Evolutionary conservation across 345 rosid genomes (phyloP).

Genomic region (Litchi chinensis): DNA sequence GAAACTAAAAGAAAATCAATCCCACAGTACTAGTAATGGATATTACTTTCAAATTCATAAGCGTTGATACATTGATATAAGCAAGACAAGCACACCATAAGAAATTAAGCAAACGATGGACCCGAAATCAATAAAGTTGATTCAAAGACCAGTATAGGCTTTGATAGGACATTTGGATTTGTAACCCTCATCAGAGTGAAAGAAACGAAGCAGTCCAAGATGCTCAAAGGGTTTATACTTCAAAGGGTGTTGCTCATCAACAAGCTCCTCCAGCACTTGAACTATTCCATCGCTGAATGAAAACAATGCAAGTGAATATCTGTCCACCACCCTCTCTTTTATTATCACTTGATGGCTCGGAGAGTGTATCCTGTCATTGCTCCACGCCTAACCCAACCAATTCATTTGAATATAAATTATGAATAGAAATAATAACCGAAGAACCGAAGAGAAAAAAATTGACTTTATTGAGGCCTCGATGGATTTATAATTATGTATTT

Average conservation of each 20-base stretch:
- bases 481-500: too few species aligned
- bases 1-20: too few species aligned
- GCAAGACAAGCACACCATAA: too few species aligned
- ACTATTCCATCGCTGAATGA: slow-evolving; percentile 43
- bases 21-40: too few species aligned
- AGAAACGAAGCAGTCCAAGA: slow-evolving; percentile 45
- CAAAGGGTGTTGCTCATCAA: slow-evolving; percentile 49
- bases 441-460: too few species aligned
- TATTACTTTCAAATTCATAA: too few species aligned
- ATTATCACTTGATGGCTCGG: slow-evolving; percentile 52
- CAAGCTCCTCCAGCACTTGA: slow-evolving; percentile 44
- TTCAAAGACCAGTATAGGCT: slow-evolving; percentile 50
- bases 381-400: slow-evolving; percentile 48
- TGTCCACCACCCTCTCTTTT: slow-evolving; percentile 34
- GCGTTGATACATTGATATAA: background rate
- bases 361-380: slow-evolving; percentile 54
- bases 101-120: background rate
- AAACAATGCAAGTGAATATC: slow-evolving; percentile 53
- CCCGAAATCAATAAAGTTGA: background rate
- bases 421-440: too few species aligned
- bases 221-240: slow-evolving; percentile 53
- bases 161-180: slow-evolving; percentile 46
- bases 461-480: too few species aligned
- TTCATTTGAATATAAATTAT: background rate
- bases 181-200: slow-evolving; percentile 42